Conservation (phyloP, 1,139 yeast species). For the Geotrichum citri-aurantii region DNA sequence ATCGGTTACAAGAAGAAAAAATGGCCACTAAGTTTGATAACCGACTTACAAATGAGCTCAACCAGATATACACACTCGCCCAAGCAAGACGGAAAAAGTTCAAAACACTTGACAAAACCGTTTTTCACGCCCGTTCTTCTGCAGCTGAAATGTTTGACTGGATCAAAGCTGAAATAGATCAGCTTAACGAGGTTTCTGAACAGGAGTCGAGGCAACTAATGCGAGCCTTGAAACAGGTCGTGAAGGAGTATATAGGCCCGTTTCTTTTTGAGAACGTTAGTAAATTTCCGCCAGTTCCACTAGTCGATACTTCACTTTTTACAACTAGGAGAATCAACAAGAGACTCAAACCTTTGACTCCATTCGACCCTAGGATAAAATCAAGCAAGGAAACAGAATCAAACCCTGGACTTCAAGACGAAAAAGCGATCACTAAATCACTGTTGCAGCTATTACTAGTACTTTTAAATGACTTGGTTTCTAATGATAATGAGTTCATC, state of each 20-base stretch:
- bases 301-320: neutral
- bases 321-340: neutral
- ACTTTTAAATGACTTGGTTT: neutral
- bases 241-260: neutral
- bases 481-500: neutral
- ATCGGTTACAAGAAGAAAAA: neutral
- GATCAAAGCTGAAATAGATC: neutral
- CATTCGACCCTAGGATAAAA: neutral
- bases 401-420: neutral
- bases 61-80: neutral
- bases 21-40: neutral
- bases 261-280: neutral
- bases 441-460: neutral
- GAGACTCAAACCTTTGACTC: neutral
- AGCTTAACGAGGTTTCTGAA: neutral
- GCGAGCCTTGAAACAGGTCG: neutral
- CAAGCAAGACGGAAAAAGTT: neutral
- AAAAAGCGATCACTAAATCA: neutral
- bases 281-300: neutral
- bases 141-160: neutral
- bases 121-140: neutral
- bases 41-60: neutral
- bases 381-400: neutral
- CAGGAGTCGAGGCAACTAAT: neutral
- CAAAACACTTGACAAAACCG: neutral